Evolutionary conservation across 176 grass and related monocot genomes (phyloP), one percentile per base, ranked within the genome.

Genomic region (Puya raimondii): DNA sequence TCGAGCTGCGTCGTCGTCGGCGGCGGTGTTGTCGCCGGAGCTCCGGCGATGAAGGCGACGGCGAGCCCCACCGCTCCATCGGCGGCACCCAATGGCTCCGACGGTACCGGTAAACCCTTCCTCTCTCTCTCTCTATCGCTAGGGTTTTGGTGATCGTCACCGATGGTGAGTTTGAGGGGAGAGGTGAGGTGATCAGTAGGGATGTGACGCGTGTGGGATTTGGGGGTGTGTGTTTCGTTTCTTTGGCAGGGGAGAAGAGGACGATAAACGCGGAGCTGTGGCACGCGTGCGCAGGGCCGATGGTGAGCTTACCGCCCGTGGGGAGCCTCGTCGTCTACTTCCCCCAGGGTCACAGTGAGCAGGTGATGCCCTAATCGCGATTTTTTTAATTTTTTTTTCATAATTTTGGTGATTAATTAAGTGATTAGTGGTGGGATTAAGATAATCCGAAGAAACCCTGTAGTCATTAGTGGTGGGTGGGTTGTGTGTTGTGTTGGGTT

Each of bases 241-340:
- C 17, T 1, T 61, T 8, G 56, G 78, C 85, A 88, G 85, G 65
- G 63, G 79, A 86, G 64, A 79, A 80, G 87, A 82, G 79, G 63
- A 33, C 67, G 79, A 86, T 89, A 71, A 89, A 89, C 75, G 78
- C 79, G 82, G 87, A 89, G 71, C 76, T 89, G 53, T 89, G 87
- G 87, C 83, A 89, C 71, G 87, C 87, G 53, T 89, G 87, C 63
- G 82, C 87, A 0, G 87, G 87, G 12, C 79, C 79, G 50, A 82
- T 89, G 61, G 87, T 89, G 71, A 75, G 74, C 50, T 72, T 89
- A 17, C 87, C 87, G 79, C 83, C 83, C 72, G 87, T 83, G 25
- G 87, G 87, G 9, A 89, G 83, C 83, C 82, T 89, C 77, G 83
- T 93, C 72, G 90, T 93, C 69, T 93, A 93, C 80, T 93, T 93